A percentile compares a stretch with the other conserved stretches of the same genome.
Conservation (phyloP, 257 asterid species). For the Solanum piurae region DNA sequence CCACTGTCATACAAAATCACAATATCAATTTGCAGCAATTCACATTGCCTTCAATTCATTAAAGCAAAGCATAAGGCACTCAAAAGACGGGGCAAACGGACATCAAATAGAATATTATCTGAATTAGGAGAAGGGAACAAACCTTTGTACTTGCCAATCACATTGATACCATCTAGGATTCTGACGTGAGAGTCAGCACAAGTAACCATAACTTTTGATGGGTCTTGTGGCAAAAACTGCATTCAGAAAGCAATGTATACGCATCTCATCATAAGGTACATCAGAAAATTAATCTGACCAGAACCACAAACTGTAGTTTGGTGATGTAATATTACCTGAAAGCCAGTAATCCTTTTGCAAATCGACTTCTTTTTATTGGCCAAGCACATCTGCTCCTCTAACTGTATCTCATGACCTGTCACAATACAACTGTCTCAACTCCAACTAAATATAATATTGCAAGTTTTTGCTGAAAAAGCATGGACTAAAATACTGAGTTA, state of each 20-base stretch:
- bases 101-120: neutral
- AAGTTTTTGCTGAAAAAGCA: neutral
- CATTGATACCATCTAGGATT: constrained; percentile 50
- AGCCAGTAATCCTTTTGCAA: constrained; percentile 76
- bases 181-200: constrained; percentile 76
- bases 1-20: neutral
- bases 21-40: neutral
- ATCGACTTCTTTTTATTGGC: constrained; percentile 65
- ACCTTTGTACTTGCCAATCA: constrained; percentile 71
- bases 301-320: neutral
- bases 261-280: neutral
- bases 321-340: constrained; percentile 53
- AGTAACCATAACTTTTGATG: constrained; percentile 64
- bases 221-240: constrained; percentile 77
- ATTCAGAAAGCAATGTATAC: neutral
- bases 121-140: neutral
- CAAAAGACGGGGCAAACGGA: neutral
- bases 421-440: neutral
- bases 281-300: neutral
- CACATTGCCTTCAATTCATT: neutral
- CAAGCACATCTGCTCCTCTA: constrained; percentile 59
- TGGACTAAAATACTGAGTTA: neutral
- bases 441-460: neutral
- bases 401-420: constrained; percentile 57
- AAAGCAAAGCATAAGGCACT: neutral